A percentile compares a stretch with the other conserved stretches of the same genome.
These are phyloP conservation scores for Colletotrichum sp. DNA, from an alignment of 2,329 filamentous ascomycete species.

Conservation along the genomic window DNA sequence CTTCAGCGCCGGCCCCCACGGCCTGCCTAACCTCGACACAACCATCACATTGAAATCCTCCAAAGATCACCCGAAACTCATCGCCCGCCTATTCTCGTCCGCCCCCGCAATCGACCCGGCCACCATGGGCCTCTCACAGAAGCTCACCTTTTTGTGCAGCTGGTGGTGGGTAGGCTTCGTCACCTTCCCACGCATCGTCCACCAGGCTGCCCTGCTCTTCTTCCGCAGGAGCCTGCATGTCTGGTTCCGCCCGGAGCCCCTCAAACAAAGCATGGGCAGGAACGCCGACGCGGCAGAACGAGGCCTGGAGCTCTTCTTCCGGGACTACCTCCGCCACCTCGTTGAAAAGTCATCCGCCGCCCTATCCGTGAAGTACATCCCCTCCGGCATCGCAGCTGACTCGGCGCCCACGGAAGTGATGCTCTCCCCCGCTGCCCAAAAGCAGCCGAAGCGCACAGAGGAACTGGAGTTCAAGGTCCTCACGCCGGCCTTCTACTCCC, in stretches of 20 bases:
- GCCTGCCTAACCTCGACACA: constrained; percentile 53
- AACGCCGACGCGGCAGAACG: constrained; percentile 55
- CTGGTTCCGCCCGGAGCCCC: constrained; percentile 69
- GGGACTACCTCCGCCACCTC: constrained; percentile 51
- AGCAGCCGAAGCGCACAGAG: constrained; percentile 25
- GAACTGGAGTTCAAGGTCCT: constrained; percentile 62
- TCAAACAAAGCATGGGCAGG: constrained; percentile 59
- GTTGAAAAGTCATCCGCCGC: constrained; percentile 49
- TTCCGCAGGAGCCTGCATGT: constrained; percentile 63
- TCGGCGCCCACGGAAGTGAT: constrained; percentile 35
- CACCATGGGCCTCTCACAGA: constrained; percentile 45
- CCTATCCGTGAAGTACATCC: constrained; percentile 57
- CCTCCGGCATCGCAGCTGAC: constrained; percentile 46
- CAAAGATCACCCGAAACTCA: constrained; percentile 63
- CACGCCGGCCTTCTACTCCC: constrained; percentile 70
- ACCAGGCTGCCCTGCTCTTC: constrained; percentile 63
- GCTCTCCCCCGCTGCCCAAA: constrained; percentile 32
- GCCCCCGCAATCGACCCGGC: constrained; percentile 54
- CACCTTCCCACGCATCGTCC: constrained; percentile 69
- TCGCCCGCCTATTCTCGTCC: constrained; percentile 63
- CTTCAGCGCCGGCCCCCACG: constrained; percentile 41
- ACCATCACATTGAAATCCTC: constrained; percentile 67
- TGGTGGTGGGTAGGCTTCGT: constrained; percentile 74
- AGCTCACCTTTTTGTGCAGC: constrained; percentile 48
- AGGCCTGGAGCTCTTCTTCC: constrained; percentile 51